Conservation (phyloP, 169 alveolate species). For the Perkinsus chesapeaki region DNA sequence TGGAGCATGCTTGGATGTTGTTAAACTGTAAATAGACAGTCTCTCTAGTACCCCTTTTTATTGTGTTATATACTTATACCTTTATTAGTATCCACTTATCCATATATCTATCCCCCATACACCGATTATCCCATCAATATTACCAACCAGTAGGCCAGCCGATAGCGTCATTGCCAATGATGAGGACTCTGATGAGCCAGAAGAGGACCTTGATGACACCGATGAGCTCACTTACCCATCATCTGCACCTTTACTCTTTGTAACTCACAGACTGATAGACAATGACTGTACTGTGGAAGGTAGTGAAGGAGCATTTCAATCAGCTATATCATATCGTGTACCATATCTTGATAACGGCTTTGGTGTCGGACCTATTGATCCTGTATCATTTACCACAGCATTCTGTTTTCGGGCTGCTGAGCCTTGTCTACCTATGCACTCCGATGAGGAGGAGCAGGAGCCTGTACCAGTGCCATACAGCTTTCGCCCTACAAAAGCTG, state of each 20-base stretch:
- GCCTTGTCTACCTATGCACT: neutral
- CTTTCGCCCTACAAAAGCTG: neutral
- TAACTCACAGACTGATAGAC: neutral
- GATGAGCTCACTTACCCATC: neutral
- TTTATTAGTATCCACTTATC: neutral
- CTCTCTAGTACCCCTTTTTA: neutral
- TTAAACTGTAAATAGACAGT: neutral
- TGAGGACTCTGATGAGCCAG: neutral
- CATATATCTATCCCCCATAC: neutral
- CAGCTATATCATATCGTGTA: neutral
- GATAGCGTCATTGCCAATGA: neutral
- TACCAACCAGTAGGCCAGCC: neutral
- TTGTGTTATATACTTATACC: neutral
- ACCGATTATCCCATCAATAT: neutral
- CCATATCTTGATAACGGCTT: neutral
- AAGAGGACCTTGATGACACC: neutral
- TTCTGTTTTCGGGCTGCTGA: neutral
- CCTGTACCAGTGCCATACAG: neutral
- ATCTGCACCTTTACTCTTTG: neutral
- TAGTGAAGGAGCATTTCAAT: neutral
- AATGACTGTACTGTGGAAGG: neutral
- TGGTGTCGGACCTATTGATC: neutral
- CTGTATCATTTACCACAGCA: neutral
- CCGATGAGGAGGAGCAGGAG: too few species aligned
- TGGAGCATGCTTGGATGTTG: neutral